Conservation (phyloP, 768 basidiomycete species). For the Suillus subalutaceus region DNA sequence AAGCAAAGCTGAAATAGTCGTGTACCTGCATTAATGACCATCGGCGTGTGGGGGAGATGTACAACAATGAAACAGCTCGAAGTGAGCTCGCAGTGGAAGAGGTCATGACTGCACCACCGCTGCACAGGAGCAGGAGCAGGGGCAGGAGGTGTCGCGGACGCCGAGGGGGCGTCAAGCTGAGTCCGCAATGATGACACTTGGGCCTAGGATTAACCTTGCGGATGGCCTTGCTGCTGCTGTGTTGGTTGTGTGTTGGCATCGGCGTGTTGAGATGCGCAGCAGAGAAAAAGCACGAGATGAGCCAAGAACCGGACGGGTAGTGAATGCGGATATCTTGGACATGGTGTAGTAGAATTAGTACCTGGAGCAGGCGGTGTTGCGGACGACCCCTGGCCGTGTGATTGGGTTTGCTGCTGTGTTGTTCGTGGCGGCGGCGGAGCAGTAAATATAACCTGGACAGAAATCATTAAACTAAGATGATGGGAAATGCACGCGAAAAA, state of each 20-base stretch:
- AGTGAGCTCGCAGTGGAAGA: not conserved
- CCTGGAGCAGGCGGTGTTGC: not conserved
- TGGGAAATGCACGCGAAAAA: not conserved
- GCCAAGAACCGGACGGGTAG: not conserved
- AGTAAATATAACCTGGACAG: not conserved
- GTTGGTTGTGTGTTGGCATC: not conserved
- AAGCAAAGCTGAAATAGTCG: too few species aligned
- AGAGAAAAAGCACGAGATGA: not conserved
- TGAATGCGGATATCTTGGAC: not conserved
- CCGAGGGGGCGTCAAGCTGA: not conserved
- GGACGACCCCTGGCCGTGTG: not conserved
- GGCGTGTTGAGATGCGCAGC: not conserved
- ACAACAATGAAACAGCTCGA: not conserved
- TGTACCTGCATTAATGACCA: too few species aligned
- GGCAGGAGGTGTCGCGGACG: not conserved
- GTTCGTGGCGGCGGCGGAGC: not conserved
- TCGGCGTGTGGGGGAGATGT: not conserved
- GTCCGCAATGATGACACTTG: not conserved
- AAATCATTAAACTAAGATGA: not conserved
- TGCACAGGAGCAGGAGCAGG: not conserved
- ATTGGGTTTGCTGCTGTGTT: not conserved
- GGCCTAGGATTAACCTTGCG: not conserved
- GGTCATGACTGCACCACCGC: not conserved
- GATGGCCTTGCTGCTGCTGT: not conserved
- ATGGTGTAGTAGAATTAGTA: not conserved